These are phyloP conservation scores for Fusarium guadeloupense DNA, from an alignment of 2,329 filamentous ascomycete genomes.

Conservation along the genomic window DNA sequence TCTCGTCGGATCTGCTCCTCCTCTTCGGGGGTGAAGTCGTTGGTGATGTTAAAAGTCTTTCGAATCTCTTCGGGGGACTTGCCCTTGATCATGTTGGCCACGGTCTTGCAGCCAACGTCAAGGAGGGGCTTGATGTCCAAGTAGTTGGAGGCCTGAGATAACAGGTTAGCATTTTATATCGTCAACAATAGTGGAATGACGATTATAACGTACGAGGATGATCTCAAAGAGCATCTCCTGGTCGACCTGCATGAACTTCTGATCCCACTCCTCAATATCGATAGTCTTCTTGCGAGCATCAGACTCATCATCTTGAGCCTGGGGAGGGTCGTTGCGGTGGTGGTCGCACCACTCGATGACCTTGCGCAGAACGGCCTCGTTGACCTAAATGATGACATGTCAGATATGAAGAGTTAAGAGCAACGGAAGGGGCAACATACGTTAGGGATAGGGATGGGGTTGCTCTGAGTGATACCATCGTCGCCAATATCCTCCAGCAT, in stretches of 20 bases:
- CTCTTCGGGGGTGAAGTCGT: conserved; percentile 98
- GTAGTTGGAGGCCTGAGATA: conserved; percentile 87
- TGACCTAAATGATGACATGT: conserved; percentile 67
- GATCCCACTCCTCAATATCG: conserved; percentile 99
- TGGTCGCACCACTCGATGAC: conserved; percentile 98
- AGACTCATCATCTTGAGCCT: conserved; percentile 84
- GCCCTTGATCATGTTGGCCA: conserved; percentile 99
- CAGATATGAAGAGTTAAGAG: conserved; percentile 15
- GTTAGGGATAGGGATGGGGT: conserved; percentile 89
- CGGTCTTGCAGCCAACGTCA: conserved; percentile 98
- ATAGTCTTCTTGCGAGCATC: conserved; percentile 98
- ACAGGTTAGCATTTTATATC: conserved; percentile 33
- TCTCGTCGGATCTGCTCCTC: conserved; percentile 96
- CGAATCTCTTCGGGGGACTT: conserved; percentile 99
- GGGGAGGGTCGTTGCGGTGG: conserved; percentile 88
- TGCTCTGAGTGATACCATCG: conserved; percentile 58
- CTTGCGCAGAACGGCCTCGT: conserved; percentile 92
- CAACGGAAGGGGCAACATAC: conserved; percentile 55
- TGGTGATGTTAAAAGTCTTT: conserved; percentile 99
- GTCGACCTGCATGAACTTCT: conserved; percentile 99
- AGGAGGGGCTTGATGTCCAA: conserved; percentile 98
- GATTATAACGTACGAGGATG: conserved; percentile 75
- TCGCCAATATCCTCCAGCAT: conserved; percentile 93
- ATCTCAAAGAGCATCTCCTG: conserved; percentile 99
- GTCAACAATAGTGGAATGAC: neutral